phyloP scores from a whole-genome alignment of 202 grass and related monocot species.

The Carex arenaria region DNA sequence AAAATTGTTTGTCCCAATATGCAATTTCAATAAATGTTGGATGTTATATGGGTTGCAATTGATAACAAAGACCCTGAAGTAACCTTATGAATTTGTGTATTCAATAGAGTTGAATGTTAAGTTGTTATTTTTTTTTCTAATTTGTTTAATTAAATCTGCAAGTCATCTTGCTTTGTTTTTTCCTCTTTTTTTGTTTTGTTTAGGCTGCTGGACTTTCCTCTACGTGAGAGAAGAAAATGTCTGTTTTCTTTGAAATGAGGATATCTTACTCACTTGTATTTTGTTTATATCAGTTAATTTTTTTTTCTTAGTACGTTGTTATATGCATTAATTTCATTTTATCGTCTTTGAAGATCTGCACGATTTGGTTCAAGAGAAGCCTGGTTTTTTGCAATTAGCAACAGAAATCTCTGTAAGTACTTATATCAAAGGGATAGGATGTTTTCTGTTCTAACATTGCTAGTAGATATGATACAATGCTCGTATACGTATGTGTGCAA shows the following conservation, averaged over 20 bases:
- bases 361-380: slow-evolving; percentile 57
- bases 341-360: slow-evolving; percentile 46
- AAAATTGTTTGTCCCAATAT: not conserved
- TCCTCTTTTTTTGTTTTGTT: slow-evolving; percentile 7
- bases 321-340: slow-evolving; percentile 12
- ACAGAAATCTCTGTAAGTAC: slow-evolving; percentile 63
- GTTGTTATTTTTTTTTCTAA: not conserved
- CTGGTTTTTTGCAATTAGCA: slow-evolving; percentile 75
- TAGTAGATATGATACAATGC: not conserved
- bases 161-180: not conserved
- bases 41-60: not conserved
- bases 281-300: not conserved
- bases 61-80: not conserved
- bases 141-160: not conserved
- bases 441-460: not conserved
- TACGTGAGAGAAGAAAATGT: slow-evolving; percentile 83
- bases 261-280: not conserved
- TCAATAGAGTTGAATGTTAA: not conserved
- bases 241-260: slow-evolving; percentile 32
- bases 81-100: not conserved
- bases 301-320: not conserved
- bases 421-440: slow-evolving; percentile 20
- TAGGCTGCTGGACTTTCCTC: slow-evolving; percentile 69
- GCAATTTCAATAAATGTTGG: slow-evolving; percentile 3
- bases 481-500: too few relatives aligned